These are phyloP conservation scores for Brassica hybrid DNA, from an alignment of 441 rosid genomes.

Conservation along the genomic window DNA sequence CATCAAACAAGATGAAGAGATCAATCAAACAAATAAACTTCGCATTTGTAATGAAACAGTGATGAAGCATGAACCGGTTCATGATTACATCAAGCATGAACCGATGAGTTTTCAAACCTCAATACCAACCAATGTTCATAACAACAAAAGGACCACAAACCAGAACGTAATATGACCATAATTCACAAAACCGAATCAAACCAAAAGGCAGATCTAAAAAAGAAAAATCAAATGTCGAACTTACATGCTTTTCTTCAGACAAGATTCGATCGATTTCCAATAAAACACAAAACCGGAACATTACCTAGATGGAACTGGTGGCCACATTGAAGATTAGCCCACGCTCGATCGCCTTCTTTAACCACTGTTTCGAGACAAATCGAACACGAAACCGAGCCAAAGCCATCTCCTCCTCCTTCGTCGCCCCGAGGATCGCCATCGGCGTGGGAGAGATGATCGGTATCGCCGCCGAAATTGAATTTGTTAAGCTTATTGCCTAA, in stretches of 20 bases:
- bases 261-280: neutral
- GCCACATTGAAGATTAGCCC: slow-evolving; percentile 5
- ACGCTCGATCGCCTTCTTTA: neutral
- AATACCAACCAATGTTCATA: slow-evolving; percentile 7
- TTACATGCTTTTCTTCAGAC: neutral
- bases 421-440: neutral
- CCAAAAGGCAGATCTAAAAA: neutral
- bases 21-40: no score
- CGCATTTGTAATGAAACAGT: no score
- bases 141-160: neutral
- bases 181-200: neutral
- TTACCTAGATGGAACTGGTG: neutral
- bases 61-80: no score
- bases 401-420: neutral
- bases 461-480: slow-evolving; percentile 19
- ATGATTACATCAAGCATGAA: no score
- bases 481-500: slow-evolving; percentile 59
- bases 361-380: neutral
- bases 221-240: neutral
- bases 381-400: slow-evolving; percentile 1
- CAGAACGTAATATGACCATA: neutral
- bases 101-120: slow-evolving; percentile 15
- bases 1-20: no score
- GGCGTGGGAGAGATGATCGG: neutral
- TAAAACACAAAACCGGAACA: neutral